A percentile compares a stretch with the other conserved stretches of the same genome.
Conservation (phyloP, 1,284 basidiomycete species). For the Ceratobasidium sp. region DNA sequence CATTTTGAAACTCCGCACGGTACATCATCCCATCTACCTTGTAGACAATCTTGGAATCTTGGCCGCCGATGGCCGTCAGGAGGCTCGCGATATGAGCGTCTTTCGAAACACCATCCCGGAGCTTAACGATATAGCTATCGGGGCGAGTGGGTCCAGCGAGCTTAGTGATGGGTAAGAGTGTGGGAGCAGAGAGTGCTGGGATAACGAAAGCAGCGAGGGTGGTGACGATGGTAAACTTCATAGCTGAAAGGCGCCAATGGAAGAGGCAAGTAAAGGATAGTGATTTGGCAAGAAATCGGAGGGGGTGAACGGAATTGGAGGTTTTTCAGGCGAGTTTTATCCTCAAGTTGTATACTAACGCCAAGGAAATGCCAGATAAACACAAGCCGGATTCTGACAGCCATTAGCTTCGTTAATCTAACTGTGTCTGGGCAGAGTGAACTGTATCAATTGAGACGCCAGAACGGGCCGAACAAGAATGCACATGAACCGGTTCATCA, state of each 20-base stretch:
- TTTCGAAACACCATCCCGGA: slow-evolving; percentile 43
- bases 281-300: neutral
- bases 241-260: neutral
- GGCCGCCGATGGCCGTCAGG: slow-evolving; percentile 23
- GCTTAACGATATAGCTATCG: slow-evolving; percentile 46
- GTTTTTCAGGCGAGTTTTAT: too few relatives aligned
- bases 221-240: slow-evolving; percentile 37
- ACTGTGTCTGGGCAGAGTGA: too few relatives aligned
- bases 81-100: slow-evolving; percentile 34
- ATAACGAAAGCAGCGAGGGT: slow-evolving; percentile 36
- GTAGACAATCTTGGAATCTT: slow-evolving; percentile 38
- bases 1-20: too few relatives aligned
- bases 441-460: too few relatives aligned
- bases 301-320: too few relatives aligned
- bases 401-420: too few relatives aligned
- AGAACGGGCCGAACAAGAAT: too few relatives aligned
- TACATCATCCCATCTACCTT: neutral
- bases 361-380: too few relatives aligned
- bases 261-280: neutral
- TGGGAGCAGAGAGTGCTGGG: slow-evolving; percentile 42
- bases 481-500: too few relatives aligned
- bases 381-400: too few relatives aligned
- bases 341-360: too few relatives aligned
- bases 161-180: slow-evolving; percentile 31
- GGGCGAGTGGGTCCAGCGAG: slow-evolving; percentile 29